phyloP scores from a whole-genome alignment of 108 stramenopile genomes.

The Pseudonitzschia pungens region DNA sequence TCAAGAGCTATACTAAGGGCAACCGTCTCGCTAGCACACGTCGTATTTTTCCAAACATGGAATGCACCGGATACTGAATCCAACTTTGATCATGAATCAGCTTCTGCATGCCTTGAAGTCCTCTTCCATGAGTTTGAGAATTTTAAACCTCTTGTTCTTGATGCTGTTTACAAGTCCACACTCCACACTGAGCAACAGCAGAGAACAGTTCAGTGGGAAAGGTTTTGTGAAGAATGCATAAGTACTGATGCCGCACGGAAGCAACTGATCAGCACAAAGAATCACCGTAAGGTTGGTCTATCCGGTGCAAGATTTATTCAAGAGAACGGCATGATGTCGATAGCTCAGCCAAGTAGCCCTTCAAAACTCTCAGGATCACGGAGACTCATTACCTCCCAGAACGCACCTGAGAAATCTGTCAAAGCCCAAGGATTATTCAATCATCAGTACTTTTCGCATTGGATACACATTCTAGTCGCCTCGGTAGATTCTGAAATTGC shows the following conservation, averaged over 20 bases:
- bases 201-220: constrained; percentile 21
- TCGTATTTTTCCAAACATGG: constrained; percentile 33
- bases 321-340: constrained; percentile 18
- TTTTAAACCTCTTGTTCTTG: constrained; percentile 4
- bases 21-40: constrained; percentile 28
- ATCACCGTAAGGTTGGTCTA: constrained; percentile 21
- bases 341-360: constrained; percentile 5
- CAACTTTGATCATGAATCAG: background rate
- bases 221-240: constrained; percentile 11
- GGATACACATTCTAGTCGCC: constrained; percentile 42
- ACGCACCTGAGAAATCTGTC: constrained; percentile 13
- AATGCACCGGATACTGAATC: background rate
- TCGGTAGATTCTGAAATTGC: background rate
- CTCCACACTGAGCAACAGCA: background rate
- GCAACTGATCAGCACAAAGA: background rate
- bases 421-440: constrained; percentile 19
- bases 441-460: constrained; percentile 39
- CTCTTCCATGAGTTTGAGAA: constrained; percentile 20
- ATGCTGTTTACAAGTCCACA: background rate
- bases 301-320: constrained; percentile 20
- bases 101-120: constrained; percentile 19
- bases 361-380: constrained; percentile 20
- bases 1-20: constrained; percentile 34
- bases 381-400: background rate
- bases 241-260: background rate